These are phyloP conservation scores for Boletus tomentosulus DNA, from an alignment of 768 basidiomycete genomes.

Conservation along the genomic window DNA sequence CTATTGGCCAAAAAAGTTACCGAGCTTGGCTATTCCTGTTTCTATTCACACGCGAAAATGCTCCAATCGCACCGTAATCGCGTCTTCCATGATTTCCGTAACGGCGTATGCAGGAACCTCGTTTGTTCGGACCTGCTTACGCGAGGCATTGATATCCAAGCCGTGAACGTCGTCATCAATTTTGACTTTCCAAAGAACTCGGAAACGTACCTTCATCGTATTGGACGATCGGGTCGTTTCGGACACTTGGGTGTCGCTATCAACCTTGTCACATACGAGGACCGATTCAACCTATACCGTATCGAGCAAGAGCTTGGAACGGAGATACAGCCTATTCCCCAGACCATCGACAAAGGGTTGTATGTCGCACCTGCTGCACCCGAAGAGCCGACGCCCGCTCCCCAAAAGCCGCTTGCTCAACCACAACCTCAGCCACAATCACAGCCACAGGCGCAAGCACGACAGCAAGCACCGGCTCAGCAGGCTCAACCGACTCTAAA, in stretches of 20 bases:
- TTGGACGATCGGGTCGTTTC: slow-evolving; percentile 96
- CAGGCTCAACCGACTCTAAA: slow-evolving; percentile 22
- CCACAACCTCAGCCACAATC: slow-evolving; percentile 33
- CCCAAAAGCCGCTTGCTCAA: slow-evolving; percentile 35
- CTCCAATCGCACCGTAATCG: slow-evolving; percentile 97
- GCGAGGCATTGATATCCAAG: slow-evolving; percentile 99
- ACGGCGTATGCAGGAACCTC: slow-evolving; percentile 96
- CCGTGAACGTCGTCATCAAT: slow-evolving; percentile 99
- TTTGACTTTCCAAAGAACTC: slow-evolving; percentile 99
- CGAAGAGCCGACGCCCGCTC: slow-evolving; percentile 45
- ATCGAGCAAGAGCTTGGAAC: slow-evolving; percentile 99
- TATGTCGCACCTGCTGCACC: slow-evolving; percentile 78
- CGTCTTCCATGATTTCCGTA: slow-evolving; percentile 99
- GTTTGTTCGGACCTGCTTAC: slow-evolving; percentile 98
- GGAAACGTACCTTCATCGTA: slow-evolving; percentile 97
- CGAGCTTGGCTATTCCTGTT: slow-evolving; percentile 98
- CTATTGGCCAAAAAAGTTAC: slow-evolving; percentile 99
- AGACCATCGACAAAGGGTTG: slow-evolving; percentile 82
- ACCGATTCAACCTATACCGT: slow-evolving; percentile 94
- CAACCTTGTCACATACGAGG: slow-evolving; percentile 97
- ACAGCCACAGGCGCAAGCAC: slow-evolving; percentile 22
- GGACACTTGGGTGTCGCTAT: slow-evolving; percentile 97
- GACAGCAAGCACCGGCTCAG: slow-evolving; percentile 26
- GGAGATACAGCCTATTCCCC: slow-evolving; percentile 94
- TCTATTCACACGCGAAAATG: slow-evolving; percentile 99